phyloP scores from a whole-genome alignment of 78 protist genomes.

The Dictyostelium intermedium region DNA sequence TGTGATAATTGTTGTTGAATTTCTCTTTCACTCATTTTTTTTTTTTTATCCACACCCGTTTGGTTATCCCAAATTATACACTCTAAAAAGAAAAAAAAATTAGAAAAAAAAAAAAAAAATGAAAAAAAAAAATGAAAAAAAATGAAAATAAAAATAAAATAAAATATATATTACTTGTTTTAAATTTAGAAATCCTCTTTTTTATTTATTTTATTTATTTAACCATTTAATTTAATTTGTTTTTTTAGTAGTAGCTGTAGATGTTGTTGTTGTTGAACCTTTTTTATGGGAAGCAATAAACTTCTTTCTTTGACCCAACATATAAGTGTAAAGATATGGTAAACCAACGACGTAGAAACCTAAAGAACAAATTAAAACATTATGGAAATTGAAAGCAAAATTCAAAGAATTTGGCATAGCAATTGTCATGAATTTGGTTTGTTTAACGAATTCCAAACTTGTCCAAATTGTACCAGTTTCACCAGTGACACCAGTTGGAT shows the following conservation, averaged over 20 bases:
- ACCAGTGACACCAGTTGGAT: conserved; percentile 84
- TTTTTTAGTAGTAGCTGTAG: background rate
- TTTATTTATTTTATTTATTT: background rate
- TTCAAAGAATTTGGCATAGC: conserved; percentile 71
- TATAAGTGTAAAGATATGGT: conserved; percentile 83
- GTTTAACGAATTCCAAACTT: conserved; percentile 39
- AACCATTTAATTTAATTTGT: conserved; percentile 9
- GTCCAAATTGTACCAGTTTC: conserved; percentile 63
- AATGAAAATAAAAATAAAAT: no score
- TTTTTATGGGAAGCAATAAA: conserved; percentile 42
- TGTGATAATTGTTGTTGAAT: background rate
- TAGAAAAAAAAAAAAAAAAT: background rate
- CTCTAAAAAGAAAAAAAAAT: background rate
- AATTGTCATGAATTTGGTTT: background rate
- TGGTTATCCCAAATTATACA: background rate
- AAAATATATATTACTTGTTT: no score
- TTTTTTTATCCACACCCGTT: background rate
- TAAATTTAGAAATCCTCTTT: no score
- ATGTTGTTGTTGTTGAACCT: background rate
- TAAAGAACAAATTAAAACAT: conserved; percentile 1
- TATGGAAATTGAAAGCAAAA: conserved; percentile 24
- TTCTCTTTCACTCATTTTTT: background rate
- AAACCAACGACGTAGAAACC: conserved; percentile 79
- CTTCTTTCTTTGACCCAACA: conserved; percentile 82
- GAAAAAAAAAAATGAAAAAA: background rate